Percentiles rank a stretch among this genome's conserved stretches.
These are phyloP conservation scores for Eucalyptus pauciflora DNA, from an alignment of 345 rosid genomes.

Conservation along the genomic window DNA sequence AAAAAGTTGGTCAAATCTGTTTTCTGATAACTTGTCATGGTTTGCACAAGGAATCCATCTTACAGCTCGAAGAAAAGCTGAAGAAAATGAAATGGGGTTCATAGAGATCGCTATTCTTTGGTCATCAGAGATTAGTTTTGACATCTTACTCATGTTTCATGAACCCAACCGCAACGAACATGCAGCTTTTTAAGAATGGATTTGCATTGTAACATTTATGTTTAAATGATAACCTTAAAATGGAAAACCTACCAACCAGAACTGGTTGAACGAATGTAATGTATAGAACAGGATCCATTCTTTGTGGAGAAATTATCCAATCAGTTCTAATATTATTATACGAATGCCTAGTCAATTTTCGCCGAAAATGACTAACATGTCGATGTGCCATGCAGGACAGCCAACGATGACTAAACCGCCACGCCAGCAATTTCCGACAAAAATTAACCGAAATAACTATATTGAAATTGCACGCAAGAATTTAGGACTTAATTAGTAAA, in stretches of 20 bases:
- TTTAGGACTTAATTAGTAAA: not conserved
- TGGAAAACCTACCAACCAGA: not conserved
- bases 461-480: accelerated
- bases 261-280: not conserved
- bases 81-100: not conserved
- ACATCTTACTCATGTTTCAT: not conserved
- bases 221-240: not conserved
- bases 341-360: not conserved
- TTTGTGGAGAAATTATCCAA: not conserved
- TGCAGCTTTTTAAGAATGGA: not conserved
- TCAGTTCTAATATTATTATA: no score
- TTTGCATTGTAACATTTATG: not conserved
- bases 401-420: not conserved
- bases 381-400: not conserved
- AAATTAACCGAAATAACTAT: not conserved
- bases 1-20: not conserved
- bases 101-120: not conserved
- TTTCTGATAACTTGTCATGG: not conserved
- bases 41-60: not conserved
- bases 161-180: not conserved
- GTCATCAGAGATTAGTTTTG: not conserved
- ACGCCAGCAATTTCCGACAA: accelerated
- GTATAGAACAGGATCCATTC: not conserved
- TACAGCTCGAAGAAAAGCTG: not conserved
- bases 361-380: not conserved